Evolutionary conservation across 805 yeast genomes (phyloP).

Genomic region (Saccharomycopsis synnaedendra): DNA sequence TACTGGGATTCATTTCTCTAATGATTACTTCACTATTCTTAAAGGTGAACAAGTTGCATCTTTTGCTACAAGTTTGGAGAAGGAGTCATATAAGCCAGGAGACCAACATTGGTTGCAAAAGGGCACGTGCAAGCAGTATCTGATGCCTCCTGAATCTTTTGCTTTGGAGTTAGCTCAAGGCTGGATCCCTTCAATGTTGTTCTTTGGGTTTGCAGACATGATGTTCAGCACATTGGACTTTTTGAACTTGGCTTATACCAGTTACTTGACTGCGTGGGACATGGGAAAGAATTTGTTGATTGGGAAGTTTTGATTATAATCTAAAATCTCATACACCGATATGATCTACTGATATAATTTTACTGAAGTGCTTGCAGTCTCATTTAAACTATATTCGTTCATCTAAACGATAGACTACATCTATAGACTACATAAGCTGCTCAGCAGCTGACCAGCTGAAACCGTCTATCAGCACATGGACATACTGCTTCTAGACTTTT

Average conservation of each 20-base stretch:
- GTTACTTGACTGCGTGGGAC: slow-evolving; percentile 62
- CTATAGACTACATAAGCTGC: too few species aligned
- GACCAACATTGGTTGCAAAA: slow-evolving; percentile 68
- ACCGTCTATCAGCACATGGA: too few species aligned
- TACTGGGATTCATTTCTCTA: slow-evolving; percentile 92
- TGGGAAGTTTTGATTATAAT: slow-evolving; percentile 53
- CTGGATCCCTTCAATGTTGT: slow-evolving; percentile 97
- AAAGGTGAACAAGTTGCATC: slow-evolving; percentile 73
- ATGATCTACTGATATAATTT: background rate
- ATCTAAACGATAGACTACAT: too few species aligned
- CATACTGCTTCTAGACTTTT: too few species aligned
- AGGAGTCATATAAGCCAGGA: slow-evolving; percentile 78
- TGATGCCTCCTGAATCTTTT: slow-evolving; percentile 72
- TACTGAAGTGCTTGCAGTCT: too few species aligned
- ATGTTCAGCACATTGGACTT: slow-evolving; percentile 73
- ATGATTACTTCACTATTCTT: slow-evolving; percentile 89
- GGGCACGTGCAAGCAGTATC: slow-evolving; percentile 74
- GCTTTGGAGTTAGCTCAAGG: slow-evolving; percentile 97
- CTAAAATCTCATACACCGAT: background rate
- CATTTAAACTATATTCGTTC: too few species aligned
- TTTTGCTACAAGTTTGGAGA: slow-evolving; percentile 44
- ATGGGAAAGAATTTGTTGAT: slow-evolving; percentile 54
- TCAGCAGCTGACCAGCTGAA: too few species aligned
- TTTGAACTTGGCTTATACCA: slow-evolving; percentile 56
- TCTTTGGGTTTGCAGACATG: slow-evolving; percentile 84